Base-by-base conservation (phyloP, 2,329 filamentous ascomycete species). In the Trichoderma semiorbis region DNA sequence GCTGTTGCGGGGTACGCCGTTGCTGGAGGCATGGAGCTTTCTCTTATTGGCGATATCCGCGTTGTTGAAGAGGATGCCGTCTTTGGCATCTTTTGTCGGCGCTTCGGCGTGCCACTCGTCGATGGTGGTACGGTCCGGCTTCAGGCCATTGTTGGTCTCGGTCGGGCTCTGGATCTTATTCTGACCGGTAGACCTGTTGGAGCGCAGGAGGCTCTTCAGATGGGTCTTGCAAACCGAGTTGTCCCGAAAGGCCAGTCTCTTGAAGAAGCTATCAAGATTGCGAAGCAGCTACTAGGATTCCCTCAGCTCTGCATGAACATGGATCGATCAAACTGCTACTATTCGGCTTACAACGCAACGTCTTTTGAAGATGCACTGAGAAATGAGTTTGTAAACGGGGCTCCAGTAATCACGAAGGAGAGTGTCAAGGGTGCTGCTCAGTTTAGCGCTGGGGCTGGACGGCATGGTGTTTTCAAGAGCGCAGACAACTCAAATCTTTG, bases 41-140 rank as follows among this genome's bases (percentile, higher is more conserved):
- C 83, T 57, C 81, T 89, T 0, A 75, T 89, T 0, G 87, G 81
- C 0, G 87, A 89, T 74, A 79, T 89, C 67, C 83, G 87, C 1
- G 81, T 89, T 0, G 85, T 82, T 0, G 86, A 89, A 71, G 84
- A 87, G 69, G 83, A 85, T 55, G 84, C 85, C 5, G 76, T 87
- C 1, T 87, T 89, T 66, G 87, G 87, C 2, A 83, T 89, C 3
- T 89, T 88, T 74, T 88, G 85, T 76, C 81, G 87, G 2, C 82
- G 86, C 3, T 87, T 76, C 12, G 77, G 77, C 10, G 76, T 78
- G 1, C 76, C 77, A 5, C 74, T 78, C 21, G 76, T 77, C 14
- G 87, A 81, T 47, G 80, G 78, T 7, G 87, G 87, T 1, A 88
- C 86, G 0, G 85, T 88, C 0, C 82, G 87, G 2, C 77, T 88